phyloP scores from a whole-genome alignment of 2,329 filamentous ascomycete species.

The Trichophyton benhamiae region DNA sequence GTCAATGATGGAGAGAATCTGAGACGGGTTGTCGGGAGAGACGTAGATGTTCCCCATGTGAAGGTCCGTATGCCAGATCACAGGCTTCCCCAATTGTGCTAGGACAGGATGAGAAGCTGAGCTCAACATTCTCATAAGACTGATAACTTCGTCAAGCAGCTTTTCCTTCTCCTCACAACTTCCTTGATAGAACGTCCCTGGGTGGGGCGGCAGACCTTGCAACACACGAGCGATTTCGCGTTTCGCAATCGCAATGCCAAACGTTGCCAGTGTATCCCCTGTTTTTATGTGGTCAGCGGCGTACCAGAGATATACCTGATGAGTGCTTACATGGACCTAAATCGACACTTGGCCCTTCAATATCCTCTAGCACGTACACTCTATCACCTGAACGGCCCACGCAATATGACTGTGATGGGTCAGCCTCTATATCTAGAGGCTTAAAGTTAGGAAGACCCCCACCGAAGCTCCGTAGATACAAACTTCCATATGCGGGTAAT shows the following conservation, averaged over 20 bases:
- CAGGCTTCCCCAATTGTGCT: not conserved
- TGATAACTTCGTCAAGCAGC: not conserved
- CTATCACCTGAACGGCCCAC: not conserved
- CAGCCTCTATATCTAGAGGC: conserved; percentile 17
- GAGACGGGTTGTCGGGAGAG: conserved; percentile 5
- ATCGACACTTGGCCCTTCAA: not conserved
- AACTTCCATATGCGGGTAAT: conserved; percentile 19
- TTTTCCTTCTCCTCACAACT: not conserved
- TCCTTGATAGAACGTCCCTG: conserved; percentile 5
- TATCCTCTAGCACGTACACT: not conserved
- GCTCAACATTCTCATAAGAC: not conserved
- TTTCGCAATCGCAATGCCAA: conserved; percentile 5
- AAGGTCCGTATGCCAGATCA: conserved; percentile 31
- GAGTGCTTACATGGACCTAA: not conserved
- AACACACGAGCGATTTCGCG: conserved; percentile 1
- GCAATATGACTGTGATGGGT: conserved; percentile 1
- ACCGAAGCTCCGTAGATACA: conserved; percentile 18
- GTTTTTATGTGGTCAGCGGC: not conserved
- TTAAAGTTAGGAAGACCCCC: conserved; percentile 12
- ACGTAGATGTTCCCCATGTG: conserved; percentile 32
- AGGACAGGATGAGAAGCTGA: not conserved
- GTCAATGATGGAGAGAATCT: conserved; percentile 28
- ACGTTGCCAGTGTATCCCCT: not conserved
- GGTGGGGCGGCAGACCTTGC: not conserved
- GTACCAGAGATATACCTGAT: not conserved